Evolutionary conservation across 805 yeast genomes (phyloP).

Genomic region (Ogataea allantospora): DNA sequence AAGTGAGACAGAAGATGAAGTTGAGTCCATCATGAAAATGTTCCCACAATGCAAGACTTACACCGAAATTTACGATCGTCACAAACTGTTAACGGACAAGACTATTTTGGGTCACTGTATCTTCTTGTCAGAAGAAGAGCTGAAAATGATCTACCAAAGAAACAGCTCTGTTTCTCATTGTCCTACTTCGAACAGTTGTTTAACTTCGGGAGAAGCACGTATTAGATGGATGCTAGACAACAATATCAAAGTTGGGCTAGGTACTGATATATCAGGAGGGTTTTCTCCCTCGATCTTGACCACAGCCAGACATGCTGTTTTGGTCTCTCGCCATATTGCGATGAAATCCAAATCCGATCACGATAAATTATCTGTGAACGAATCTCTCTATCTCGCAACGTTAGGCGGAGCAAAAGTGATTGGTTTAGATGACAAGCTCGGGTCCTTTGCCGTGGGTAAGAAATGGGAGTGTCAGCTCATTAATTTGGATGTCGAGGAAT

Average conservation of each 20-base stretch:
- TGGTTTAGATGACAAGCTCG: constrained; percentile 52
- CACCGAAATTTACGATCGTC: constrained; percentile 68
- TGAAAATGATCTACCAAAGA: constrained; percentile 47
- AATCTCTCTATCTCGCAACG: constrained; percentile 75
- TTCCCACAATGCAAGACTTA: constrained; percentile 71
- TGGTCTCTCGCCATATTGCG: constrained; percentile 65
- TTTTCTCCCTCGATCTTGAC: constrained; percentile 58
- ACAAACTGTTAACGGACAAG: constrained; percentile 52
- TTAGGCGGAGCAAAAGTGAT: constrained; percentile 81
- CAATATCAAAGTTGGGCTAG: constrained; percentile 70
- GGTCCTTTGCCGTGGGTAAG: constrained; percentile 72
- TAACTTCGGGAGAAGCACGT: constrained; percentile 85
- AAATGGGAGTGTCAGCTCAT: constrained; percentile 78
- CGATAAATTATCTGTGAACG: constrained; percentile 55
- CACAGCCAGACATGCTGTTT: constrained; percentile 62
- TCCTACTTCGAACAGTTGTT: constrained; percentile 80
- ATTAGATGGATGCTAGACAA: constrained; percentile 61
- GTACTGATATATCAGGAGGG: constrained; percentile 75
- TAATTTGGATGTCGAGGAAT: constrained; percentile 47
- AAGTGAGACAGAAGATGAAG: constrained; percentile 71
- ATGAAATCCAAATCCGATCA: constrained; percentile 45
- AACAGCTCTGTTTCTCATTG: constrained; percentile 80
- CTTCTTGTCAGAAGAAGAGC: constrained; percentile 64
- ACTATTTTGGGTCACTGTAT: constrained; percentile 87
- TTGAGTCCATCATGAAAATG: constrained; percentile 62